phyloP scores from a whole-genome alignment of 1,284 basidiomycete species.

The Abortiporus biennis region DNA sequence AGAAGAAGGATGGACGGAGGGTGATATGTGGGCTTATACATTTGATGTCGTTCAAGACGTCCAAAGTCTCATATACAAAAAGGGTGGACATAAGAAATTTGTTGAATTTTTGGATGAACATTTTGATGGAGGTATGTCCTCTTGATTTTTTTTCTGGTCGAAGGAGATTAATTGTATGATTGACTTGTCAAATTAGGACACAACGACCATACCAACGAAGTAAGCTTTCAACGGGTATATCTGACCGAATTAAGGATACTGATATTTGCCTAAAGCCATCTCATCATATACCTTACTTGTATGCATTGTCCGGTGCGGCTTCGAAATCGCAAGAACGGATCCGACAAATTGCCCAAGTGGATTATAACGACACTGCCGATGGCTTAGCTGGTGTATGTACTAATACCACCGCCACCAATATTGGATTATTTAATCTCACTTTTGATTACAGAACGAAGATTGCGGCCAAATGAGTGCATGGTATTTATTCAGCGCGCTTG shows the following conservation, averaged over 20 bases:
- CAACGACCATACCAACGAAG: conserved; percentile 83
- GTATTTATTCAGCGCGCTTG: conserved; percentile 79
- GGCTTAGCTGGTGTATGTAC: conserved; percentile 61
- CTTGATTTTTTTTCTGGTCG: background rate
- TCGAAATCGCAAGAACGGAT: conserved; percentile 68
- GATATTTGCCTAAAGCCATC: conserved; percentile 46
- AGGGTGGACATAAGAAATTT: conserved; percentile 63
- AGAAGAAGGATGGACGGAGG: conserved; percentile 74
- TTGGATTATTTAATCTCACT: background rate
- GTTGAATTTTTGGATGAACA: conserved; percentile 69
- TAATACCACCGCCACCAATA: background rate
- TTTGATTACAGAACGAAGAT: conserved; percentile 64
- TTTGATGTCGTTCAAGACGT: conserved; percentile 75
- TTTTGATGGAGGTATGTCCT: conserved; percentile 53
- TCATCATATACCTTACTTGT: conserved; percentile 81
- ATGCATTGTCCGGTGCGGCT: conserved; percentile 64
- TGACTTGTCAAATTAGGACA: conserved; percentile 43
- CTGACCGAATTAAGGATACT: background rate
- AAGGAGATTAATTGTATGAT: background rate
- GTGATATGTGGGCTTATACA: conserved; percentile 81
- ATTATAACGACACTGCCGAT: conserved; percentile 65
- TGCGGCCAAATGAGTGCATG: conserved; percentile 88
- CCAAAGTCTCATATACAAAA: conserved; percentile 51
- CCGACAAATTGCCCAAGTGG: conserved; percentile 50
- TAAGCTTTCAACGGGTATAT: conserved; percentile 18